Evolutionary conservation across 179 eudicot species (phyloP), one percentile per base, ranked within the genome.

Genomic region (Heliamphora pulchella): DNA sequence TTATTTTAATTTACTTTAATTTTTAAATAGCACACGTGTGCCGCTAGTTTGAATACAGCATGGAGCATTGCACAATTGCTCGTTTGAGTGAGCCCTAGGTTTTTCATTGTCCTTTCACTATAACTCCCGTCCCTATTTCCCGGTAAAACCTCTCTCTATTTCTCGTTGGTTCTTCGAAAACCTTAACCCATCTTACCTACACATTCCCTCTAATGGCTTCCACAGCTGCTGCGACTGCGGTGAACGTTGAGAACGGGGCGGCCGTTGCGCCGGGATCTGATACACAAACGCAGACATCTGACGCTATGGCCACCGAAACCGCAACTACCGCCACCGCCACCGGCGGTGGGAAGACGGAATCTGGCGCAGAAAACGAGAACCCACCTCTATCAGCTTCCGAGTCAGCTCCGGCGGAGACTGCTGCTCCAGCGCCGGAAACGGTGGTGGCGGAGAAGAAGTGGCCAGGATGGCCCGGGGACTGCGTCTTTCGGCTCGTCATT

Each of bases 401-500:
- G 20, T 59, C 84, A 2, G 86, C 83, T 1, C 44, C 62, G 46
- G 67, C 57, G 8, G 65, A 41, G 39, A 17, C 71, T 5, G 59
- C 66, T 3, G 74, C 80, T 0, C 18, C 77, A 18, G 59, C 74
- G 9, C 18, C 74, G 66, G 48, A 64, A 18, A 4, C 71, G 18
- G 76, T 81, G 41, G 75, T 48, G 72, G 75, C 74, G 44, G 68
- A 79, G 47, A 76, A 84, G 48, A 93, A 89, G 82, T 93, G 96
- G 96, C 91, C 97, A 0, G 97, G 97, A 0, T 93, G 97, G 97
- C 97, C 97, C 3, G 97, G 97, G 1, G 82, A 89, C 81, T 85
- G 86, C 48, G 97, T 93, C 2, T 93, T 85, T 72, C 74, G 97
- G 73, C 51, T 93, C 22, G 84, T 91, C 3, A 91, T 93, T 17